Percentiles rank a stretch among this genome's conserved stretches.
Conservation (phyloP, 2,329 filamentous ascomycete species). For the Alternaria arborescens region DNA sequence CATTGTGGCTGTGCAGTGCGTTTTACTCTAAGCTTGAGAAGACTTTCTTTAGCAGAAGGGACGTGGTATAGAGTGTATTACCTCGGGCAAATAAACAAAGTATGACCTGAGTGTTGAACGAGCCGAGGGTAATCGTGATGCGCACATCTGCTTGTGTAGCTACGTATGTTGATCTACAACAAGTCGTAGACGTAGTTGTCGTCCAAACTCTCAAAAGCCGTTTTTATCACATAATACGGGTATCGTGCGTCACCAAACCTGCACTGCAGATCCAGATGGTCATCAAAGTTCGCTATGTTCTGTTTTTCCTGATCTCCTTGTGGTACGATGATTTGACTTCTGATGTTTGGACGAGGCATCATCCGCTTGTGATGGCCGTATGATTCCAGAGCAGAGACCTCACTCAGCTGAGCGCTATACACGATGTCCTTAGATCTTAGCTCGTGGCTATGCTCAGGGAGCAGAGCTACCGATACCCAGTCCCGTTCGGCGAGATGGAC, state of each 20-base stretch:
- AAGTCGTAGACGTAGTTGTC: neutral
- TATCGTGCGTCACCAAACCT: constrained; percentile 1
- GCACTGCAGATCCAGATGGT: constrained; percentile 2
- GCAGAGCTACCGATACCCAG: neutral
- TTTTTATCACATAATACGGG: neutral
- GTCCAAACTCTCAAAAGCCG: neutral
- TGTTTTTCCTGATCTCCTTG: neutral
- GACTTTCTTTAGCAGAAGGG: neutral
- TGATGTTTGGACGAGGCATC: neutral
- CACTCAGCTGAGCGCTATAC: neutral
- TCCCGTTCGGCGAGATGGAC: neutral
- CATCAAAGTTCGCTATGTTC: neutral
- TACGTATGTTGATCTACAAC: neutral
- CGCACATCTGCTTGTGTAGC: neutral
- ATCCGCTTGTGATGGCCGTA: neutral
- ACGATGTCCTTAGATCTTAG: neutral
- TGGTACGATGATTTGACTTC: neutral
- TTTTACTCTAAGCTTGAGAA: neutral
- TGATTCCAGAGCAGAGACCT: neutral
- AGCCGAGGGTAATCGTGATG: neutral
- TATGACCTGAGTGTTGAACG: neutral
- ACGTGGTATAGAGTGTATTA: neutral
- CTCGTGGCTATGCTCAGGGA: neutral
- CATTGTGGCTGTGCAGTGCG: neutral
- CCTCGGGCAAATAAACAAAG: neutral